A percentile compares a stretch with the other conserved stretches of the same genome.
phyloP scores from a whole-genome alignment of 1,139 yeast species.

The Taphrina populina region DNA sequence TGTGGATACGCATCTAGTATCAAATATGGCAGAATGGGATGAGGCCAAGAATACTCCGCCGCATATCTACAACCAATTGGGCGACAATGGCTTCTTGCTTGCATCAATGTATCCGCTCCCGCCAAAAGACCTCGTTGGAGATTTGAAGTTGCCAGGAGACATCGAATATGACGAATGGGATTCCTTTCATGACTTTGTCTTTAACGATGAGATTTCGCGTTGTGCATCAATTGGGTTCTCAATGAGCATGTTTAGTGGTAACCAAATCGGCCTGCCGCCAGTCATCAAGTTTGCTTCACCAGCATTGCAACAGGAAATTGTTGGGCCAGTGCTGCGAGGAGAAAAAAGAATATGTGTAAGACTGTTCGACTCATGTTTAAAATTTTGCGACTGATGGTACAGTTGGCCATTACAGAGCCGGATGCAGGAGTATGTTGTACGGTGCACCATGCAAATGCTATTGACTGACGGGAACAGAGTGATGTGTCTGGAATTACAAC shows the following conservation, averaged over 20 bases:
- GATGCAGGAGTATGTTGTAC: too few species aligned
- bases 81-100: constrained; percentile 43
- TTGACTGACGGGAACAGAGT: too few species aligned
- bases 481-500: constrained; percentile 50
- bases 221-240: constrained; percentile 47
- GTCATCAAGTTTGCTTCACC: constrained; percentile 44
- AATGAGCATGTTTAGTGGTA: constrained; percentile 48
- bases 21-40: constrained; percentile 51
- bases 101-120: constrained; percentile 52
- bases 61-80: constrained; percentile 30
- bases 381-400: too few species aligned
- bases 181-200: constrained; percentile 83
- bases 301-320: constrained; percentile 43
- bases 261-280: constrained; percentile 48
- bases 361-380: too few species aligned
- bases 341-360: constrained; percentile 48
- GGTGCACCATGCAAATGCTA: too few species aligned
- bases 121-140: constrained; percentile 14
- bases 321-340: constrained; percentile 46
- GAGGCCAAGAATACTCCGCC: constrained; percentile 46
- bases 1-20: constrained; percentile 48
- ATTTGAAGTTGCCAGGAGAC: constrained; percentile 66
- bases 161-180: constrained; percentile 86
- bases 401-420: constrained; percentile 49
- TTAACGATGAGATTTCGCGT: constrained; percentile 56